These are phyloP conservation scores for Pseudogymnoascus sp. DNA, from an alignment of 2,329 filamentous ascomycete species.

Conservation along the genomic window DNA sequence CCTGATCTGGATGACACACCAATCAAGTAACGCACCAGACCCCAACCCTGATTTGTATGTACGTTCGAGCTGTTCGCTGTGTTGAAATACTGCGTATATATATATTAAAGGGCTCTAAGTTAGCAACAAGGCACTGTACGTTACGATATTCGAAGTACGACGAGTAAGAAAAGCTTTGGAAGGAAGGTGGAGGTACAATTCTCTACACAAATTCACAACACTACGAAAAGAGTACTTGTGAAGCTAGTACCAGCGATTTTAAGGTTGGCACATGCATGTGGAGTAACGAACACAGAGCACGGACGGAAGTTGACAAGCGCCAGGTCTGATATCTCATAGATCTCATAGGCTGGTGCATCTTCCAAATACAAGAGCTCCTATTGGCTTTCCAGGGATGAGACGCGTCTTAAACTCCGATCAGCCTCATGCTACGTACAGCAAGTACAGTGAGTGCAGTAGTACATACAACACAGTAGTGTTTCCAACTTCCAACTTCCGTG, in stretches of 20 bases:
- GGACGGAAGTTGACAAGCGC: neutral
- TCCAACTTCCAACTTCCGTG: neutral
- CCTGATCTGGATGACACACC: neutral
- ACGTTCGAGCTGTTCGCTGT: neutral
- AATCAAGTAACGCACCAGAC: neutral
- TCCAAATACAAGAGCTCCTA: neutral
- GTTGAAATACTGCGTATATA: neutral
- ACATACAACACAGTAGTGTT: neutral
- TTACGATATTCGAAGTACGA: neutral
- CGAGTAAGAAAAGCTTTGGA: neutral
- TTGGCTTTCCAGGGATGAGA: neutral
- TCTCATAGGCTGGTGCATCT: neutral
- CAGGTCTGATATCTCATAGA: neutral
- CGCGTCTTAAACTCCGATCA: neutral
- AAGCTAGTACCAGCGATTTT: neutral
- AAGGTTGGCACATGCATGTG: conserved; percentile 6
- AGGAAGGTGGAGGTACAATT: neutral
- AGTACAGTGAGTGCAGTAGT: neutral
- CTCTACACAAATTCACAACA: neutral
- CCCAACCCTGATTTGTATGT: neutral
- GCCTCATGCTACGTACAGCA: neutral
- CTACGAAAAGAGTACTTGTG: neutral
- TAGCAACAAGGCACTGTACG: neutral
- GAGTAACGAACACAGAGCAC: neutral
- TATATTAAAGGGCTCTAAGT: neutral